A percentile compares a stretch with the other conserved stretches of the same genome.
Evolutionary conservation across 2,329 filamentous ascomycete species (phyloP).

Genomic region (Colletotrichum karsti): DNA sequence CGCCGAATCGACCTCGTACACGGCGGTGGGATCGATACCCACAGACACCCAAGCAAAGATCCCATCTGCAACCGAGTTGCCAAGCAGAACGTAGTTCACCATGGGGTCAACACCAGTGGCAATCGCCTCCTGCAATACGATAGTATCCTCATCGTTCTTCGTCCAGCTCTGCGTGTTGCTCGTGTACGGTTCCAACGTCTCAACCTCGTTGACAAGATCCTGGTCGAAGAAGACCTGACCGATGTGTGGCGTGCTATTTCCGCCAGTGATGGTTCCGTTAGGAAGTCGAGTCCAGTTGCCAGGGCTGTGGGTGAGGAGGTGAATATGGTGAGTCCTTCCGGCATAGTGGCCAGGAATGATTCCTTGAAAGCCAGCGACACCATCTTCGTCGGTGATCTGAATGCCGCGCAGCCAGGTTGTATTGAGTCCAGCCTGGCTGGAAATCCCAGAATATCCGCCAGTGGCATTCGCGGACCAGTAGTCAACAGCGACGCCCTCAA

Average conservation of each 20-base stretch:
- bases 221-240: background rate
- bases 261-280: background rate
- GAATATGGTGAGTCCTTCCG: background rate
- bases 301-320: background rate
- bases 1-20: background rate
- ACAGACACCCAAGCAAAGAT: background rate
- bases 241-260: background rate
- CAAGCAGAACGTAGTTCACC: background rate
- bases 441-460: constrained; percentile 49
- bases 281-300: background rate
- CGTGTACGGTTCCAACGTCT: background rate
- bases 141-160: background rate
- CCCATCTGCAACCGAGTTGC: background rate
- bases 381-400: constrained; percentile 49
- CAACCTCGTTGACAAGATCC: background rate
- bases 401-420: constrained; percentile 45
- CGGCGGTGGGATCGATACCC: background rate
- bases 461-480: constrained; percentile 39
- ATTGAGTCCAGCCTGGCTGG: constrained; percentile 34
- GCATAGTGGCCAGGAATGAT: constrained; percentile 54
- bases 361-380: constrained; percentile 52
- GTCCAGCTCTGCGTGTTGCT: background rate
- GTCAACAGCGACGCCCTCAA: constrained; percentile 31
- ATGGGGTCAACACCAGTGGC: background rate
- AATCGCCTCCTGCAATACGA: background rate